Evolutionary conservation across 176 grass and related monocot species (phyloP), one percentile per base, ranked within the genome.

Genomic region (Aechmea fasciata): DNA sequence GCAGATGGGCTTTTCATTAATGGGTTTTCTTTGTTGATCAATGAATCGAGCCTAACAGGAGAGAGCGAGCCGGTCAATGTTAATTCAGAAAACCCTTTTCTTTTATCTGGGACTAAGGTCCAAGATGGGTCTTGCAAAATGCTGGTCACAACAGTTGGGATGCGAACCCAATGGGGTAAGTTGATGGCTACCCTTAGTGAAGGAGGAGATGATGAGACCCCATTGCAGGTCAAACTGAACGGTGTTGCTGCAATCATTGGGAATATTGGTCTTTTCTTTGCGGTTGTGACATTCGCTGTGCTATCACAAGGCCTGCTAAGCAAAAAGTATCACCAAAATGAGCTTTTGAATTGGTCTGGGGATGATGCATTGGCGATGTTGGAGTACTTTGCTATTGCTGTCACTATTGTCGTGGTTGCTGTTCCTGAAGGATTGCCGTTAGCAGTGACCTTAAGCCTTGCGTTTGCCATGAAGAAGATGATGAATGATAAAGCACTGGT

Each of bases 391-490:
- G 89, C 94, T 47, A 89, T 99, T 80, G 94, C 89, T 69, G 94
- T 99, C 78, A 99, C 94, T 17, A 93, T 99, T 72, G 87, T 99
- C 49, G 94, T 99, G 13, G 94, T 99, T 51, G 94, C 94, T 73
- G 94, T 99, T 74, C 94, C 94, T 66, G 94, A 99, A 81, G 94
- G 94, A 2, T 78, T 99, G 70, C 94, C 94, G 47, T 87, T 99
- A 72, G 94, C 94, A 64, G 94, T 99, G 70, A 99, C 94, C 0
- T 72, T 99, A 75, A 93, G 89, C 50, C 94, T 99, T 52, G 94
- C 89, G 57, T 99, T 99, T 77, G 89, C 94, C 70, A 93, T 99
- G 94, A 99, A 99, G 78, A 99, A 99, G 80, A 99, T 99, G 94
- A 99, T 99, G 94, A 90, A 99, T 87, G 94, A 99, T 77, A 99